Percentiles rank a stretch among this genome's conserved stretches.
These are phyloP conservation scores for Nemania bipapillata DNA, from an alignment of 2,329 filamentous ascomycete genomes.

Conservation along the genomic window DNA sequence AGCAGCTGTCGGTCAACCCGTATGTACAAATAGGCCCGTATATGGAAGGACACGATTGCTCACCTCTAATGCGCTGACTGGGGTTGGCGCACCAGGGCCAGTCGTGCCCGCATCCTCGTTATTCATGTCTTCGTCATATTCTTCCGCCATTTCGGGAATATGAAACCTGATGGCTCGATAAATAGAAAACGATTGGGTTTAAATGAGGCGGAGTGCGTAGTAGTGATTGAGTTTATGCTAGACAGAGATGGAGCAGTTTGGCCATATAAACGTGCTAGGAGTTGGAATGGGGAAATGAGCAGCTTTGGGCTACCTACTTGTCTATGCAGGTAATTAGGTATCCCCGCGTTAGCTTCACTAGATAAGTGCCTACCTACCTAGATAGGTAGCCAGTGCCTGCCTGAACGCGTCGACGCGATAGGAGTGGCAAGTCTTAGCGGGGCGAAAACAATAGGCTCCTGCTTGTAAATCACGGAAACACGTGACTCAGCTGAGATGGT, in stretches of 20 bases:
- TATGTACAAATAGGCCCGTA: background rate
- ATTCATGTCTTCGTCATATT: slow-evolving; percentile 73
- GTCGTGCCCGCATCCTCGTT: slow-evolving; percentile 77
- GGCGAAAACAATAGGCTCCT: slow-evolving; percentile 40
- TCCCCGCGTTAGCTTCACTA: background rate
- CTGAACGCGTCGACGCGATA: slow-evolving; percentile 44
- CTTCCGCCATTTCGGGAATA: slow-evolving; percentile 60
- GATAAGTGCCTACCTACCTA: background rate
- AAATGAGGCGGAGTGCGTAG: background rate
- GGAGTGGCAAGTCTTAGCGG: slow-evolving; percentile 36
- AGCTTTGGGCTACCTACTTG: too few relatives aligned
- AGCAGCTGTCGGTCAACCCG: background rate
- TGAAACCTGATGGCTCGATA: background rate
- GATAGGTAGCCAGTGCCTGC: slow-evolving; percentile 5
- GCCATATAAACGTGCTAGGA: background rate
- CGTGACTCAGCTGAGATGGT: slow-evolving; percentile 39
- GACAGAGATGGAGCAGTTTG: background rate
- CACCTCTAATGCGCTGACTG: slow-evolving; percentile 86
- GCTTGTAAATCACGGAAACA: slow-evolving; percentile 45
- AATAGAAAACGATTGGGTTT: background rate
- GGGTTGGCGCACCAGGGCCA: slow-evolving; percentile 92
- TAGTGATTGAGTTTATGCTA: background rate
- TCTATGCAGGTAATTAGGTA: too few relatives aligned
- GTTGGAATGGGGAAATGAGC: background rate
- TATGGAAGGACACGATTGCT: slow-evolving; percentile 42